Evolutionary conservation across 371 early-diverging fungal genomes (phyloP), one percentile per base, ranked within the genome.

Genomic region (Paramicrosporidium saccamoebae): DNA sequence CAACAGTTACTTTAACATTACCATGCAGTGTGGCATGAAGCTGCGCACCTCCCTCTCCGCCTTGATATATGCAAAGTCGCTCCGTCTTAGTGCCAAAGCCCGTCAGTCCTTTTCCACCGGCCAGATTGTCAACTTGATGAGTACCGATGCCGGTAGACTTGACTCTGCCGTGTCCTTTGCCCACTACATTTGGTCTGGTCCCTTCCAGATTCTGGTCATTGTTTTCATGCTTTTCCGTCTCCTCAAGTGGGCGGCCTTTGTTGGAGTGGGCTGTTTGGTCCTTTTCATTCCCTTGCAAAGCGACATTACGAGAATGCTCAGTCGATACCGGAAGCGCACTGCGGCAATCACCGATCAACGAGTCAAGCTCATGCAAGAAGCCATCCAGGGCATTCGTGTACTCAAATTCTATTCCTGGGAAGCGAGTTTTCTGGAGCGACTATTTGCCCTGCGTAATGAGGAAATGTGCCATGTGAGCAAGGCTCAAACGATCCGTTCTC

Each of bases 331-430:
- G 39, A 67, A 72, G 48, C 42, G 46, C 15, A 72, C 78, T 37
- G 79, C 84, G 82, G 56, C 50, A 10, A 73, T 67, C 43, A 79
- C 78, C 44, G 86, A 86, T 39, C 37, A 43, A 9, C 55, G 90
- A 32, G 66, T 78, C 26, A 73, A 71, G 42, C 35, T 75, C 32
- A 79, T 78, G 69, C 66, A 84, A 42, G 92, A 90, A 46, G 41
- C 81, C 4, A 40, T 92, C 27, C 65, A 64, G 27, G 84, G 81
- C 7, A 84, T 86, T 35, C 72, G 73, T 33, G 74, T 79, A 14
- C 66, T 81, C 41, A 81, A 81, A 41, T 41, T 72, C 10, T 69
- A 68, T 28, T 63, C 64, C 3, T 74, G 71, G 69, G 69, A 66
- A 36, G 29, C 28, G 4, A 41, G 58, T 5, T 67, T 71, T 23